Conservation (phyloP, 2,329 filamentous ascomycete genomes). For the Penicillium decumbens region DNA sequence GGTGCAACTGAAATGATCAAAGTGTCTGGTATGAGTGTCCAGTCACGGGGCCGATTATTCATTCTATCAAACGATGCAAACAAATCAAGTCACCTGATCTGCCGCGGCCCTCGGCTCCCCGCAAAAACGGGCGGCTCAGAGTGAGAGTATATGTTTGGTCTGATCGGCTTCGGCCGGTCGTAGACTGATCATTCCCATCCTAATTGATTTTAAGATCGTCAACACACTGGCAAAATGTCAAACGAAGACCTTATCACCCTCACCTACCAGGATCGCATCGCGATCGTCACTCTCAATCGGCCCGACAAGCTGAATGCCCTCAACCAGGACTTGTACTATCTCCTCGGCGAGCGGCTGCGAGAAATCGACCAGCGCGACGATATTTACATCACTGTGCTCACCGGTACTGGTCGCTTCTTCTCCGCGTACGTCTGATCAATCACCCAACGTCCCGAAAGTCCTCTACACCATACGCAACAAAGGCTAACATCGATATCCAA, state of each 20-base stretch:
- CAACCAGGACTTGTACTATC: slow-evolving; percentile 67
- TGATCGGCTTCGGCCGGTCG: background rate
- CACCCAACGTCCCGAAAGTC: too few species aligned
- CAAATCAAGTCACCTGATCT: slow-evolving; percentile 11
- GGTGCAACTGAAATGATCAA: background rate
- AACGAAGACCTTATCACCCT: slow-evolving; percentile 51
- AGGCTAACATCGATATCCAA: too few species aligned
- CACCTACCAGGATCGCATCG: slow-evolving; percentile 64
- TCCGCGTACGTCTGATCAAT: slow-evolving; percentile 63
- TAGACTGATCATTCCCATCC: background rate
- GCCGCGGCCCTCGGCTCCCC: slow-evolving; percentile 25
- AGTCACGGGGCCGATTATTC: slow-evolving; percentile 16
- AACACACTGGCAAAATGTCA: slow-evolving; percentile 19
- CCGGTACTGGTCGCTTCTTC: slow-evolving; percentile 75
- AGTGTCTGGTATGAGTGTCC: background rate
- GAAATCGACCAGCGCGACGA: slow-evolving; percentile 75
- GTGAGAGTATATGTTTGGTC: background rate
- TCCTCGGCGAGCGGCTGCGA: slow-evolving; percentile 66
- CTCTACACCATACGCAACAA: background rate
- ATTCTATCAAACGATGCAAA: slow-evolving; percentile 20
- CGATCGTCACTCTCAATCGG: slow-evolving; percentile 81
- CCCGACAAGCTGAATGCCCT: slow-evolving; percentile 85
- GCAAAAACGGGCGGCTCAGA: slow-evolving; percentile 5
- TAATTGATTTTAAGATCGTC: background rate
- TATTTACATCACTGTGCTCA: slow-evolving; percentile 77